phyloP scores from a whole-genome alignment of 805 yeast species.

The Candida chauliodis region DNA sequence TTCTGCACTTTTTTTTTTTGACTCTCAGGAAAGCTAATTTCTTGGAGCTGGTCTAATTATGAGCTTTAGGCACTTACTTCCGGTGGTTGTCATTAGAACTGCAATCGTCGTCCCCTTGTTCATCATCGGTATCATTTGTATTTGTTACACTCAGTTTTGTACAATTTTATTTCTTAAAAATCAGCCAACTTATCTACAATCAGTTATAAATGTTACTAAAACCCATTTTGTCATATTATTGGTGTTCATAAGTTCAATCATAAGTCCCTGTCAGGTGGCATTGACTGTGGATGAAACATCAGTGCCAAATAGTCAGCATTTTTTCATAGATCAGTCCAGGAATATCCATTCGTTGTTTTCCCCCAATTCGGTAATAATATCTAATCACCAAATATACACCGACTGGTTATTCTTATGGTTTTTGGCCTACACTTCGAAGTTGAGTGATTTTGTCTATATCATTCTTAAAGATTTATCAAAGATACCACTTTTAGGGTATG shows the following conservation, averaged over 20 bases:
- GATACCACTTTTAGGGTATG: conserved; percentile 79
- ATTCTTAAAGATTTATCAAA: conserved; percentile 73
- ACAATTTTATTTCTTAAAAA: conserved; percentile 28
- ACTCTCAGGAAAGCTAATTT: no score
- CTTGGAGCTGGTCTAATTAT: no score
- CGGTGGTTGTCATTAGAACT: conserved; percentile 20
- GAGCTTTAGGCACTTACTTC: conserved; percentile 14
- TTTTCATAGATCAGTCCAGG: conserved; percentile 29
- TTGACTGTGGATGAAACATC: conserved; percentile 45
- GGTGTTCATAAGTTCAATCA: conserved; percentile 45
- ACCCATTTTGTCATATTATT: conserved; percentile 53
- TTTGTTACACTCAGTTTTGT: conserved; percentile 45
- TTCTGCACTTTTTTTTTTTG: no score
- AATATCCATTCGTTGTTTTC: conserved; percentile 27
- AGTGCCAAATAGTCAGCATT: conserved; percentile 16
- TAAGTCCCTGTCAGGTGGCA: conserved; percentile 51
- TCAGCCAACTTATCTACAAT: conserved; percentile 34
- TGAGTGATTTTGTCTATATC: conserved; percentile 65
- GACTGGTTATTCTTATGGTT: conserved; percentile 96
- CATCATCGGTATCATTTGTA: conserved; percentile 31
- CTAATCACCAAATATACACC: conserved; percentile 92
- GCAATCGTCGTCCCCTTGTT: conserved; percentile 19
- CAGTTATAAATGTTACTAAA: conserved; percentile 52
- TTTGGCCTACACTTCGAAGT: conserved; percentile 63
- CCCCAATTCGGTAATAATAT: conserved; percentile 60